These are phyloP conservation scores for Cylindrotheca closterium DNA, from an alignment of 108 stramenopile genomes.

Conservation along the genomic window DNA sequence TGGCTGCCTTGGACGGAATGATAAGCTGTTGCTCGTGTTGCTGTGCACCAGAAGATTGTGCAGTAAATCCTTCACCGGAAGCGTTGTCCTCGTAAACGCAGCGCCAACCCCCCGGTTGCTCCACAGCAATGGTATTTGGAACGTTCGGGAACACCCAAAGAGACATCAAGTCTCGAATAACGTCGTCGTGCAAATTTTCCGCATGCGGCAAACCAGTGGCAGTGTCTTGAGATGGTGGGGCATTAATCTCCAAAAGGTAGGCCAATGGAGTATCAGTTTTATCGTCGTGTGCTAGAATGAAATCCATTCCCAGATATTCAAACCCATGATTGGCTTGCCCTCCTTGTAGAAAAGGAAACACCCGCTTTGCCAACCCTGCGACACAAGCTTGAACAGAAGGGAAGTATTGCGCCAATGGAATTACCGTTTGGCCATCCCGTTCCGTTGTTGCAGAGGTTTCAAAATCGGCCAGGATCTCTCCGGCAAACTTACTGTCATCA, in stretches of 20 bases:
- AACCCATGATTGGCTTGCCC: conserved; percentile 80
- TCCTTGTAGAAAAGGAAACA: conserved; percentile 57
- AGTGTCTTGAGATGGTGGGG: conserved; percentile 87
- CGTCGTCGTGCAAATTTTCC: conserved; percentile 75
- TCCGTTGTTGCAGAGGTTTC: conserved; percentile 17
- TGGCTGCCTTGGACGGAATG: conserved; percentile 76
- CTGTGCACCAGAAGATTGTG: neutral
- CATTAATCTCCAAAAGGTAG: conserved; percentile 83
- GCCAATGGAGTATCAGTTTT: conserved; percentile 45
- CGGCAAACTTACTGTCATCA: conserved; percentile 67
- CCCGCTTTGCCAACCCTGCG: conserved; percentile 41
- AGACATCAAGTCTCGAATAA: conserved; percentile 65
- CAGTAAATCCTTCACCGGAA: neutral
- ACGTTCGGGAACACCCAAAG: conserved; percentile 77
- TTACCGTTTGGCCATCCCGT: conserved; percentile 20
- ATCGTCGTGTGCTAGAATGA: conserved; percentile 59
- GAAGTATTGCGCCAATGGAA: conserved; percentile 60
- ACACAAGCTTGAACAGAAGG: conserved; percentile 70
- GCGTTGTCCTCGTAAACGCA: conserved; percentile 39
- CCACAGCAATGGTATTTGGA: neutral
- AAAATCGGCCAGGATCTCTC: conserved; percentile 83
- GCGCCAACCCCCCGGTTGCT: conserved; percentile 54
- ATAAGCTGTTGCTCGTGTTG: conserved; percentile 15
- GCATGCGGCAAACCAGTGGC: conserved; percentile 80
- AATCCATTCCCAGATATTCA: conserved; percentile 87